A percentile compares a stretch with the other conserved stretches of the same genome.
These are phyloP conservation scores for Centrapalus pauciflorus DNA, from an alignment of 129 eudicot genomes.

Conservation along the genomic window DNA sequence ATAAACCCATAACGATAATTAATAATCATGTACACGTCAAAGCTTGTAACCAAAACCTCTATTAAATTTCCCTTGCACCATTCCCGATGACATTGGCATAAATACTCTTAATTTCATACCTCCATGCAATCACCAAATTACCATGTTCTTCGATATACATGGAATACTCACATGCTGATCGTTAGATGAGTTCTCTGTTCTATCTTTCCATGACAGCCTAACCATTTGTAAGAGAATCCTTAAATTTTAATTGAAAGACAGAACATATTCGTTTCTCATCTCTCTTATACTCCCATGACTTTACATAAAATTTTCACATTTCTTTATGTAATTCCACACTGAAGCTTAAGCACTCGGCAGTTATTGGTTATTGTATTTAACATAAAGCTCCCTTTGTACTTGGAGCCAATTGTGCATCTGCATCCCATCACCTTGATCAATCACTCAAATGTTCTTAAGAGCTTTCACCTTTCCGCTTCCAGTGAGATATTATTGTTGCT, in stretches of 20 bases:
- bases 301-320: neutral
- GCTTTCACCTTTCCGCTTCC: neutral
- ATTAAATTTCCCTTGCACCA: conserved; percentile 4
- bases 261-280: neutral
- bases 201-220: neutral
- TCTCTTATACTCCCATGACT: neutral
- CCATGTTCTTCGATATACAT: neutral
- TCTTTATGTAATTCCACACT: neutral
- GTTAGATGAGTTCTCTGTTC: neutral
- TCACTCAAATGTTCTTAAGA: neutral
- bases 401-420: neutral
- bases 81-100: neutral
- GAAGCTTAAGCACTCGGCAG: neutral
- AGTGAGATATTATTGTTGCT: neutral
- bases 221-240: neutral
- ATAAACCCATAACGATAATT: neutral
- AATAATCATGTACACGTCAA: neutral
- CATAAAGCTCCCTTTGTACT: neutral
- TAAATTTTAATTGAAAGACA: neutral
- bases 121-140: neutral
- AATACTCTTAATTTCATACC: neutral
- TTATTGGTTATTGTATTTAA: neutral
- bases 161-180: neutral
- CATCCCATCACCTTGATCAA: neutral
- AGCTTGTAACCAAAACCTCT: neutral